phyloP scores from a whole-genome alignment of 495 filamentous ascomycete species.

The Neurospora sp. region DNA sequence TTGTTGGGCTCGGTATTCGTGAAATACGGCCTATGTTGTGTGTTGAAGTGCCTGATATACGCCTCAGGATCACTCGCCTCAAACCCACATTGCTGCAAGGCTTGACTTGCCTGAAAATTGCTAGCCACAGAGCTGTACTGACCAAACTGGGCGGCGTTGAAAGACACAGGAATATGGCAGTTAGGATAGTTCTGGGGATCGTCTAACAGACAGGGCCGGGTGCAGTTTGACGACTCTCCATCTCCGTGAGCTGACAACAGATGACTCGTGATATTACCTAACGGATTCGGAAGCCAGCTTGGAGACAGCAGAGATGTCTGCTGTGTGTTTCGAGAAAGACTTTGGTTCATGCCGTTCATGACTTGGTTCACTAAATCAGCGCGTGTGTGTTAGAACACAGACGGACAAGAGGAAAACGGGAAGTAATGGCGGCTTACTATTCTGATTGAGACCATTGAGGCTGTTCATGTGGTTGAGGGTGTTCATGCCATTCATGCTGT shows the following conservation, averaged over 20 bases:
- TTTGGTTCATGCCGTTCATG: slow-evolving; percentile 9
- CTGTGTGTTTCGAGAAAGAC: slow-evolving; percentile 5
- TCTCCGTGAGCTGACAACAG: slow-evolving; percentile 17
- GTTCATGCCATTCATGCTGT: not conserved
- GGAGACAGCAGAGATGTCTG: slow-evolving; percentile 7
- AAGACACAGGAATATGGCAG: slow-evolving; percentile 18
- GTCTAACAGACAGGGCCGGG: slow-evolving; percentile 19
- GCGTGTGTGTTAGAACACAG: slow-evolving; percentile 2
- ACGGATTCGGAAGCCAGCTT: slow-evolving; percentile 3
- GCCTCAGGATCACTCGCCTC: slow-evolving; percentile 17
- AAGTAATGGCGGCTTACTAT: not conserved
- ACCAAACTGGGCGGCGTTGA: slow-evolving; percentile 6
- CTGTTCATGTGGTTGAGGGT: not conserved
- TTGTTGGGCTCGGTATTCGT: not conserved
- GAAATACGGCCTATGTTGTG: slow-evolving; percentile 15
- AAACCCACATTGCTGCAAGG: slow-evolving; percentile 20
- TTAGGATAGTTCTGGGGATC: slow-evolving; percentile 15
- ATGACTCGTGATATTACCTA: slow-evolving; percentile 20
- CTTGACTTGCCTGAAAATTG: slow-evolving; percentile 7
- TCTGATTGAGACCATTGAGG: not conserved
- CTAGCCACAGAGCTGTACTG: slow-evolving; percentile 9
- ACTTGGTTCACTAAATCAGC: not conserved
- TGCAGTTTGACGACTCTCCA: slow-evolving; percentile 12
- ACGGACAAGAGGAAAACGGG: not conserved
- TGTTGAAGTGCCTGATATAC: slow-evolving; percentile 23